Evolutionary conservation across 805 yeast genomes (phyloP), one percentile per base, ranked within the genome.

Genomic region (Starmerella bacillaris): DNA sequence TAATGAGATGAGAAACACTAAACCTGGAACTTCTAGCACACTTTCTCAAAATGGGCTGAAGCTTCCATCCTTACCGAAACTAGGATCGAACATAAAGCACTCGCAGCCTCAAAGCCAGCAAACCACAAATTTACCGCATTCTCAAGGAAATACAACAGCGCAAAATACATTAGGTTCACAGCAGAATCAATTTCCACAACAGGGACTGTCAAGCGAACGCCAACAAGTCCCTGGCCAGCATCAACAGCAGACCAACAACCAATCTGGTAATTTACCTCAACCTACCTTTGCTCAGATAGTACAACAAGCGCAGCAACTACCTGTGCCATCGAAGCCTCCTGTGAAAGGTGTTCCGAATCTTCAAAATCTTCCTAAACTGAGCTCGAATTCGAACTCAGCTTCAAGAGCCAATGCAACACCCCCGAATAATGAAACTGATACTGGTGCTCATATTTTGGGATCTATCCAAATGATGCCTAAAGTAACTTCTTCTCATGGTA

Each of bases 381-480:
- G 12, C 12, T 22, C 26, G 26, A 26, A 12, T 26, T 26, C 29
- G 16, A 15, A 26, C 18, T 22, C 26, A n/a, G 18, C 6, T 8
- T 15, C 29, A 7, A 15, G 14, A 7, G 29, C 9, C 6, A 14
- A 15, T 6, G 29, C 29, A 12, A 6, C 18, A 7, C 29, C 29
- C 5, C 7, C 7, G 14, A 18, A 15, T 8, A 26, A 11, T 18
- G 6, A 15, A 5, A 7, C 29, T 7, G 29, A 26, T 18, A 5
- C 29, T 18, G 29, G 29, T 12, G 29, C 29, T 15, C 29, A 26
- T 14, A 43, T 42, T 20, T 28, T 42, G 12, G 46, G 47, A n/a
- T 33, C 43, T 4, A 43, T 43, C 5, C 47, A 43, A 14, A 43
- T 39, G 47, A 43, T 43, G 47, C 46, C 47, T 6, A 28, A 29